Base-by-base conservation (phyloP, 1,284 basidiomycete genomes). In the Pseudozyma tsukubaensis region DNA sequence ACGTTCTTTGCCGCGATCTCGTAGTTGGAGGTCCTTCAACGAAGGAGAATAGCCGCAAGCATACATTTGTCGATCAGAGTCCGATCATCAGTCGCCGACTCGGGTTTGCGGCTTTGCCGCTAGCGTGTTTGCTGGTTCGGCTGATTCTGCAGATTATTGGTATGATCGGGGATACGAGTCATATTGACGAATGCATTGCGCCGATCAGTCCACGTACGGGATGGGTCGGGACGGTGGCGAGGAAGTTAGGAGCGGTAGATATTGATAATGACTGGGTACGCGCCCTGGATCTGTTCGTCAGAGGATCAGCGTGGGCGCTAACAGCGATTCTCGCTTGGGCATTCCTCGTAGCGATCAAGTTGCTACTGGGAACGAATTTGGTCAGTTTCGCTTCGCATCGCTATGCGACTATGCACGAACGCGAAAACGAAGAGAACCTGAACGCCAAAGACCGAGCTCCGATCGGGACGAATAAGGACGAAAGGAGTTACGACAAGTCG, bases 1-100 rank as follows among this genome's bases (percentile, higher is more conserved):
- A 99, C 81, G 93, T 99, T 0, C 88, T 99, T 0, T 98, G 96
- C 80, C 91, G 93, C 45, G 97, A 99, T 84, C 88, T 99, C 12
- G 89, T 95, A 1, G 91, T 91, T 55, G 93, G 90, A 42, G 93
- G 92, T 59, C 89, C 90, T 0, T 68, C 54, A 1, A 58, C 53
- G 0, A 51, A 59, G 24, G 63, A 72, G 45, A 52, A 50, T n/a
- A 65, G 61, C 64, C 53, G 59, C 43, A 80, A 92, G 89, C 92
- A 96, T 51, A 85, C 92, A 0, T 94, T 97, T 70, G 93, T 97
- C 19, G 96, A 99, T 83, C 94, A 97, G 83, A 94, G 94, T 3
- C 96, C 96, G 1, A 89, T 96, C 11, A 94, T 98, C 35, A 92
- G 94, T 0, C 91, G 96, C 2, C 90, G 97, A 10, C 88, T 99